Evolutionary conservation across 1,139 yeast genomes (phyloP).

Genomic region (Lodderomyces beijingensis): DNA sequence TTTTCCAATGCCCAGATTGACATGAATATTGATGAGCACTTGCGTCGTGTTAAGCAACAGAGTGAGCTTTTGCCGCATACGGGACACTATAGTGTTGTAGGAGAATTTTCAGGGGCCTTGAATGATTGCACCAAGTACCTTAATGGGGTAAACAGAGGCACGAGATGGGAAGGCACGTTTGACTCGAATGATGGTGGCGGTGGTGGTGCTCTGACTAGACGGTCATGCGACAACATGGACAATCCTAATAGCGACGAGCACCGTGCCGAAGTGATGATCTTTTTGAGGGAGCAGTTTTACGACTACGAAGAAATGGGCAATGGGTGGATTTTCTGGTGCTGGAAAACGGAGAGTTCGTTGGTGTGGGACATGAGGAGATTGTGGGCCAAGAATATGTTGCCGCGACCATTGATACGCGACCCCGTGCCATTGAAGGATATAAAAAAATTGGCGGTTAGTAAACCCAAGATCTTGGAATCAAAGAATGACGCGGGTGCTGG

Average conservation of each 20-base stretch:
- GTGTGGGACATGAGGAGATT: conserved; percentile 20
- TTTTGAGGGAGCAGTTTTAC: conserved; percentile 18
- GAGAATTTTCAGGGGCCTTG: conserved; percentile 26
- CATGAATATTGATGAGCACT: conserved; percentile 16
- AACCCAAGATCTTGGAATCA: too few species aligned
- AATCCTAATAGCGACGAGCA: conserved; percentile 13
- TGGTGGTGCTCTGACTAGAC: too few species aligned
- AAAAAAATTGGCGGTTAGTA: too few species aligned
- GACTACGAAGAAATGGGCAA: conserved; percentile 14
- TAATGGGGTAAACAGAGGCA: conserved; percentile 23
- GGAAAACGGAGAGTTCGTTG: conserved; percentile 21
- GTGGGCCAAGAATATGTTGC: conserved; percentile 8
- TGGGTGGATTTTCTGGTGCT: conserved; percentile 27
- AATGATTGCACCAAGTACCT: conserved; percentile 25
- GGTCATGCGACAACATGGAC: conserved; percentile 18
- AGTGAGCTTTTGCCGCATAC: conserved; percentile 16
- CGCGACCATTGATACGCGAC: conserved; percentile 9
- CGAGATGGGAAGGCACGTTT: conserved; percentile 21
- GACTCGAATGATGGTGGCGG: conserved; percentile 5
- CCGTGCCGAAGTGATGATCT: conserved; percentile 16
- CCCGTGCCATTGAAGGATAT: too few species aligned
- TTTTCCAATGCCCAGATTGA: too few species aligned
- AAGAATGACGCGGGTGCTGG: too few species aligned
- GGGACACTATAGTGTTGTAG: conserved; percentile 19
- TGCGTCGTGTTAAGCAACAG: conserved; percentile 12